Evolutionary conservation across 2,329 filamentous ascomycete genomes (phyloP).

Genomic region (Incumbomyces delicatus): DNA sequence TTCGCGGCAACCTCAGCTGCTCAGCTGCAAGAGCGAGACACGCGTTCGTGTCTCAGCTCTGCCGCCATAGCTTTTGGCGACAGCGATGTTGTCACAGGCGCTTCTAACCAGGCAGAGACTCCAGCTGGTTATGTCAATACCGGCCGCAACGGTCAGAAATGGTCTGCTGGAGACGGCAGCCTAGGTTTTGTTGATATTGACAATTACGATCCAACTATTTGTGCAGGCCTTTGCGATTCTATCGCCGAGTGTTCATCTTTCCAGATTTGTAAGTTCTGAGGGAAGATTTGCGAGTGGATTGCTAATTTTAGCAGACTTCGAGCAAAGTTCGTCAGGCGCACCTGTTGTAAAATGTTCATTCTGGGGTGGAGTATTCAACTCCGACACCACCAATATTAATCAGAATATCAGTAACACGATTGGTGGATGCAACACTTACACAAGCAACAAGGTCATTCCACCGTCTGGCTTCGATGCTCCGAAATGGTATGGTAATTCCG

Average conservation of each 20-base stretch:
- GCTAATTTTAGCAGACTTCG: slow-evolving; percentile 9
- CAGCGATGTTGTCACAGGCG: slow-evolving; percentile 8
- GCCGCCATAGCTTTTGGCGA: slow-evolving; percentile 8
- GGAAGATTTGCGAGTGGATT: not conserved
- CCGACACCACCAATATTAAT: not conserved
- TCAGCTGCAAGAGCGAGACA: slow-evolving; percentile 10
- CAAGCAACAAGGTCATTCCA: slow-evolving; percentile 7
- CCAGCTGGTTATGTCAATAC: slow-evolving; percentile 13
- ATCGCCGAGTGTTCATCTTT: slow-evolving; percentile 14
- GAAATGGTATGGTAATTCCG: slow-evolving; percentile 9
- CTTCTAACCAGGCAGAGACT: slow-evolving; percentile 9
- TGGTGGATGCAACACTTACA: slow-evolving; percentile 15
- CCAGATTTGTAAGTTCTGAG: slow-evolving; percentile 8
- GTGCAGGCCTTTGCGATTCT: slow-evolving; percentile 12
- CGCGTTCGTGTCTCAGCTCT: slow-evolving; percentile 12
- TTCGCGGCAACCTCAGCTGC: slow-evolving; percentile 10
- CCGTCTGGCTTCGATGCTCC: slow-evolving; percentile 12
- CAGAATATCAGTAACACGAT: slow-evolving; percentile 9
- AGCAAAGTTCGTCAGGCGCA: slow-evolving; percentile 9
- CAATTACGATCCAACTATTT: slow-evolving; percentile 13
- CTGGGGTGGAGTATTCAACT: slow-evolving; percentile 11
- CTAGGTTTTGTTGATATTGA: slow-evolving; percentile 13
- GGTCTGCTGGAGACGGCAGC: slow-evolving; percentile 14
- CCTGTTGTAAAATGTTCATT: slow-evolving; percentile 13
- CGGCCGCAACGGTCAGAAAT: slow-evolving; percentile 11